Evolutionary conservation across 192 early-diverging fungal genomes (phyloP).

Genomic region (Powellomyces hirtus): DNA sequence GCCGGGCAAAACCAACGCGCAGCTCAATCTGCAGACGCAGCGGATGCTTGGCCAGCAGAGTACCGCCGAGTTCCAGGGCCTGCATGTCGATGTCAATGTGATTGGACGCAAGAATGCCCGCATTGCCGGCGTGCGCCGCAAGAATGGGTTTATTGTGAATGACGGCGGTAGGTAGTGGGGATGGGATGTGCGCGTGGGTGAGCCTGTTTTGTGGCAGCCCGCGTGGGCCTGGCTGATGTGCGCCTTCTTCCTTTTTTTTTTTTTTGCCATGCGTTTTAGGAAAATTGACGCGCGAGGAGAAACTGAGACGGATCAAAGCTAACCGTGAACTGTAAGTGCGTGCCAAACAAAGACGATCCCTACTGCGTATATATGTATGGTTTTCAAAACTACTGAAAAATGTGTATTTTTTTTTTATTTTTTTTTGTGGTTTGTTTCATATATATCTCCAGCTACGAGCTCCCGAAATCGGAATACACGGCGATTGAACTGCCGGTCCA

Average conservation of each 20-base stretch:
- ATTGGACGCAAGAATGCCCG: slow-evolving; percentile 85
- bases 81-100: slow-evolving; percentile 85
- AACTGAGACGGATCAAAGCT: slow-evolving; percentile 58
- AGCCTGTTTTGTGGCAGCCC: not conserved
- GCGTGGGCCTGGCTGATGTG: no score
- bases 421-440: no score
- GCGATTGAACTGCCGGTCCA: slow-evolving; percentile 68
- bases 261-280: no score
- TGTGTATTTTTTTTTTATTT: not conserved
- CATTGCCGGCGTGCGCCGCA: slow-evolving; percentile 84
- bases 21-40: slow-evolving; percentile 95
- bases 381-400: not conserved
- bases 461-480: slow-evolving; percentile 66
- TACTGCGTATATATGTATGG: not conserved
- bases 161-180: slow-evolving; percentile 53
- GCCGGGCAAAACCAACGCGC: slow-evolving; percentile 95
- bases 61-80: slow-evolving; percentile 89
- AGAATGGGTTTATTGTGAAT: slow-evolving; percentile 94
- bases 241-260: not conserved
- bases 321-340: slow-evolving; percentile 70
- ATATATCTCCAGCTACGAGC: slow-evolving; percentile 56
- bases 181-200: not conserved
- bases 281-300: slow-evolving; percentile 73
- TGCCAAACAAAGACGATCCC: not conserved
- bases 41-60: slow-evolving; percentile 93